Percentiles rank a stretch among this genome's conserved stretches.
phyloP scores from a whole-genome alignment of 1,139 yeast species.

The Hansenula lynferdii region DNA sequence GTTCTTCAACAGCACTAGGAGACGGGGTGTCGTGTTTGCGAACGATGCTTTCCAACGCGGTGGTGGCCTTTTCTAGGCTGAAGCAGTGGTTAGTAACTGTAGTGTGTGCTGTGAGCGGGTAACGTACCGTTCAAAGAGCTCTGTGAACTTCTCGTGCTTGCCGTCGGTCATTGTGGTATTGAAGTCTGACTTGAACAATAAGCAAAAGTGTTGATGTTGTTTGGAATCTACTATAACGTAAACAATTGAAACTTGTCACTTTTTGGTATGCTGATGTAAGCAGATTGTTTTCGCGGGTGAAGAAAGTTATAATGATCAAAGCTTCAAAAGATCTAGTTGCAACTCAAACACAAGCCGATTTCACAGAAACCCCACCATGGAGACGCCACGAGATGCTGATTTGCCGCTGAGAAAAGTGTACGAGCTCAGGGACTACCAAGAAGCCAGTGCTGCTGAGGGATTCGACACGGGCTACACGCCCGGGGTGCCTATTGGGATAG shows the following conservation, averaged over 20 bases:
- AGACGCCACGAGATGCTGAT: conserved; percentile 7
- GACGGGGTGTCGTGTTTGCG: conserved; percentile 7
- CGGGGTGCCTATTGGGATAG: conserved; percentile 74
- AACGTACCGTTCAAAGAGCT: conserved; percentile 8
- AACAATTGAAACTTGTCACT: too few species aligned
- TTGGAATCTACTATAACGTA: too few species aligned
- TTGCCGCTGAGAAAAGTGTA: conserved; percentile 8
- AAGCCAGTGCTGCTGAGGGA: conserved; percentile 38
- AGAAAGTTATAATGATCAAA: too few species aligned
- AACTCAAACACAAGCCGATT: too few species aligned
- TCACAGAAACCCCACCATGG: too few species aligned
- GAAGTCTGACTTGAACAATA: too few species aligned
- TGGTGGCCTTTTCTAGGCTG: conserved; percentile 23
- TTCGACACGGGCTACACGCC: conserved; percentile 45
- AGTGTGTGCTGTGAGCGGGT: conserved; percentile 6
- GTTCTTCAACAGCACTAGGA: conserved; percentile 2
- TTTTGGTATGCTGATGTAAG: too few species aligned
- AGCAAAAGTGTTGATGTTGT: too few species aligned
- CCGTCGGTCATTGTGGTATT: conserved; percentile 1
- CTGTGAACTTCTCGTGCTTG: conserved; percentile 4
- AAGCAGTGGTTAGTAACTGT: conserved; percentile 10
- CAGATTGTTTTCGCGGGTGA: too few species aligned
- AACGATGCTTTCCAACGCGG: conserved; percentile 22
- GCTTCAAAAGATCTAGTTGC: too few species aligned
- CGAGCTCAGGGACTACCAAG: conserved; percentile 16